Base-by-base conservation (phyloP, 2,329 filamentous ascomycete species). In the Colletotrichum ledebouriae region DNA sequence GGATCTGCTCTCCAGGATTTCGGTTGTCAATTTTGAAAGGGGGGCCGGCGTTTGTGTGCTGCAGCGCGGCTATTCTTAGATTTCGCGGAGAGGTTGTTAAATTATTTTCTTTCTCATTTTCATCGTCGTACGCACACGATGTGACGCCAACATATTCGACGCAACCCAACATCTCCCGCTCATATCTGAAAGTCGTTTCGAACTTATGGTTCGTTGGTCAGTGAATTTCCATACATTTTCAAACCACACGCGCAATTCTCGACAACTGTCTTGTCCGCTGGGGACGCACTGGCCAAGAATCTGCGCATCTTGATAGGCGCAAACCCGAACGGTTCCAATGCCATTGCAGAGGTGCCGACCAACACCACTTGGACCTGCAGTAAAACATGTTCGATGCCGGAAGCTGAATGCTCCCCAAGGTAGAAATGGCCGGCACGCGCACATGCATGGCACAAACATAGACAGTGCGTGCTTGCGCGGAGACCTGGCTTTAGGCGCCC, bases 1-100 rank as follows among this genome's bases (percentile, higher is more conserved):
- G 67, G 63, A 69, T 69, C 67, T 69, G 57, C 63, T 67, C 62
- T 69, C 67, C 67, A 69, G 67, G 67, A 67, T 67, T 62, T 67
- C 67, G 62, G 63, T 61, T 61, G 56, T 62, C 37, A 63, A 69
- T 62, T 67, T 53, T 57, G 29, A 2, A 7, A 4, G 6, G 25
- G 25, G 55, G 55, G 61, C n/a, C n/a, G n/a, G n/a, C n/a, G 47
- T 59, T 61, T 57, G 50, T 53, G 50, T 67, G 67, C 66, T 56
- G 46, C 59, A 57, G 11, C 63, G 44, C 67, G 50, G 63, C 67
- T 69, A 67, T 67, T 66, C 56, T 67, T 69, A 67, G 67, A 69
- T 37, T 37, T 22, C 57, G 61, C 53, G 61, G 58, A 53, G 55
- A 59, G 47, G 46, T 34, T 25, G 22, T 25, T 4, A 4, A 4